Evolutionary conservation across 1,284 basidiomycete genomes (phyloP), one percentile per base, ranked within the genome.

Genomic region (Melampsora larici-populina): DNA sequence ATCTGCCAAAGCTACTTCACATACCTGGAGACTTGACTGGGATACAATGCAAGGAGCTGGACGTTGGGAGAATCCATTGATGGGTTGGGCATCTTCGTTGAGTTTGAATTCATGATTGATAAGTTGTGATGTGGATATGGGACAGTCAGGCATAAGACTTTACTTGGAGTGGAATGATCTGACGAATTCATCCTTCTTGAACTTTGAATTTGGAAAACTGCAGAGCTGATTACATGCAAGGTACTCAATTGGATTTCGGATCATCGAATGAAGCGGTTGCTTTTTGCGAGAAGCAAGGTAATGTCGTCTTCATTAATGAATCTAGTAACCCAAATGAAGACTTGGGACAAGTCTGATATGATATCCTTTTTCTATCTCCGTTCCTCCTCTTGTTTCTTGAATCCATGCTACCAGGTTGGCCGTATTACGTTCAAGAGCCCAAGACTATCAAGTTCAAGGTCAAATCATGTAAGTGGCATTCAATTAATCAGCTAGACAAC

Each of bases 41-140:
- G 96, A 99, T 82, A 90, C 90, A 78, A 86, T 98, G 24, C 90
- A 89, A 80, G 93, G 94, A 62, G 90, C 88, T 46, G 94, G 92
- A 17, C 88, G 96, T 79, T 99, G 96, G 96, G 94, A 97, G 88
- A 98, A 98, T 84, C 93, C 94, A n/a, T 85, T 99, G 81, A 99
- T 99, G 92, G 96, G 96, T 76, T 99, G 90, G 89, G 94, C 94
- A 0, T 92, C 90, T 85, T 92, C 90, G 92, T 93, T 60, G 58
- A 60, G 58, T 60, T 31, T 31, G 58, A 60, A 8, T 17, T 26
- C 58, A 60, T 13, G 58, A 26, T 31, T 26, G 24, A 60, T 31
- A 1, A 90, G 87, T 21, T n/a, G 31, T 51, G 46, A 11, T 70
- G 13, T 6, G 33, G 31, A 46, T 24, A 9, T 46, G 17, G 17